Conservation (phyloP, 208 protist genomes). For the Herpetomonas samuelpessoai region DNA sequence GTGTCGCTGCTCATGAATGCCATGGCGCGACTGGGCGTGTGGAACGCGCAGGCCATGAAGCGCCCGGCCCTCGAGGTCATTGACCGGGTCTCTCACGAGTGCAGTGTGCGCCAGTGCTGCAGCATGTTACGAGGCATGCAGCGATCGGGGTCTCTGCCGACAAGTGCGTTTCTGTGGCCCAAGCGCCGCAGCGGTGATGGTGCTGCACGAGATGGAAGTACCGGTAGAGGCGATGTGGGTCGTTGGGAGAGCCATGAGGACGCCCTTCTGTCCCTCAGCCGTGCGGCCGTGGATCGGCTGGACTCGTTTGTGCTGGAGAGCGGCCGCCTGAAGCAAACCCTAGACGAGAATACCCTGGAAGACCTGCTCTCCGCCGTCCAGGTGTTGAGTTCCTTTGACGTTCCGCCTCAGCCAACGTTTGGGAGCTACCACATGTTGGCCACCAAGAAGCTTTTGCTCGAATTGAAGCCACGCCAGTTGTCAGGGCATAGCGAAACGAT, state of each 20-base stretch:
- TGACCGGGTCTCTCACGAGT: conserved; percentile 20
- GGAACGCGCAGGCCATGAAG: conserved; percentile 65
- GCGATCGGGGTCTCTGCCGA: conserved; percentile 50
- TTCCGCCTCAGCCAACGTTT: conserved; percentile 65
- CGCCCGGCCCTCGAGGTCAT: conserved; percentile 30
- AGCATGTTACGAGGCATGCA: conserved; percentile 59
- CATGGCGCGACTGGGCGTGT: conserved; percentile 60
- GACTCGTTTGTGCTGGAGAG: conserved; percentile 32
- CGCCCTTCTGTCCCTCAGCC: background rate
- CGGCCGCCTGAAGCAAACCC: conserved; percentile 20
- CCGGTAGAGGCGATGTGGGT: conserved; percentile 6
- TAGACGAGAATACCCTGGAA: conserved; percentile 26
- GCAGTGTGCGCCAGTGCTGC: conserved; percentile 59
- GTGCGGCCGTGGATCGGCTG: conserved; percentile 47
- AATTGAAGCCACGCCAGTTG: background rate
- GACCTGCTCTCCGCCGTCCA: conserved; percentile 47
- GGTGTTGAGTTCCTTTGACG: conserved; percentile 51
- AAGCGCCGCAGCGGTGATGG: background rate
- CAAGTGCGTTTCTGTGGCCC: conserved; percentile 31
- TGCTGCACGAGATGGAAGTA: background rate
- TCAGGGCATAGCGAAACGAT: background rate
- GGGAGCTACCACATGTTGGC: conserved; percentile 47
- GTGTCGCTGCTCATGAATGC: conserved; percentile 69
- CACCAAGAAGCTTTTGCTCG: conserved; percentile 17
- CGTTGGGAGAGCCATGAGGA: too few species aligned